Conservation (phyloP, 768 basidiomycete species). For the Auriscalpium orientale region DNA sequence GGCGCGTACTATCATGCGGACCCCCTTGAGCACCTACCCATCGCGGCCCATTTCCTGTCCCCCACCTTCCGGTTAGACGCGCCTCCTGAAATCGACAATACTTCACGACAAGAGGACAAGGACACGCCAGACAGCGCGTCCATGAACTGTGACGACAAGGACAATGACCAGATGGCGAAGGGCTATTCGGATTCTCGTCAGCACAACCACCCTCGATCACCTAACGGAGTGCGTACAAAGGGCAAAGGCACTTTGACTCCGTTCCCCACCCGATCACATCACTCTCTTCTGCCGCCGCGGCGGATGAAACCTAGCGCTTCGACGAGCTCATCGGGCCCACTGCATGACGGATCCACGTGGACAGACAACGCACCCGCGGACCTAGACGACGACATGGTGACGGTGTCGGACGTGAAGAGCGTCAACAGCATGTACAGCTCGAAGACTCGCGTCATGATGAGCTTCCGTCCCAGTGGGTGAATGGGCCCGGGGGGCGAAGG, state of each 20-base stretch:
- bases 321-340: constrained; percentile 42
- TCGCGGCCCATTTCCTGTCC: constrained; percentile 88
- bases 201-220: constrained; percentile 63
- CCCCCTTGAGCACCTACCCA: constrained; percentile 71
- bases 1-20: constrained; percentile 25
- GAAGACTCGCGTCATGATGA: too few relatives aligned
- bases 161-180: constrained; percentile 48
- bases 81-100: constrained; percentile 24
- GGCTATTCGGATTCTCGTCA: constrained; percentile 27
- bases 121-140: constrained; percentile 59
- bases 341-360: too few relatives aligned
- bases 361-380: too few relatives aligned
- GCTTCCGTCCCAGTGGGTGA: too few relatives aligned
- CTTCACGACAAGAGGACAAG: constrained; percentile 34
- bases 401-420: too few relatives aligned
- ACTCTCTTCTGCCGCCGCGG: constrained; percentile 63
- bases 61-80: constrained; percentile 47
- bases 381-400: too few relatives aligned
- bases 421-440: too few relatives aligned
- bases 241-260: constrained; percentile 46
- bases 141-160: constrained; percentile 66
- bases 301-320: constrained; percentile 50
- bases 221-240: constrained; percentile 51
- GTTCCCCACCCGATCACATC: constrained; percentile 75
- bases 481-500: too few relatives aligned